A percentile compares a stretch with the other conserved stretches of the same genome.
Conservation (phyloP, 2,329 filamentous ascomycete species). For the Hymenoscyphus albidus region DNA sequence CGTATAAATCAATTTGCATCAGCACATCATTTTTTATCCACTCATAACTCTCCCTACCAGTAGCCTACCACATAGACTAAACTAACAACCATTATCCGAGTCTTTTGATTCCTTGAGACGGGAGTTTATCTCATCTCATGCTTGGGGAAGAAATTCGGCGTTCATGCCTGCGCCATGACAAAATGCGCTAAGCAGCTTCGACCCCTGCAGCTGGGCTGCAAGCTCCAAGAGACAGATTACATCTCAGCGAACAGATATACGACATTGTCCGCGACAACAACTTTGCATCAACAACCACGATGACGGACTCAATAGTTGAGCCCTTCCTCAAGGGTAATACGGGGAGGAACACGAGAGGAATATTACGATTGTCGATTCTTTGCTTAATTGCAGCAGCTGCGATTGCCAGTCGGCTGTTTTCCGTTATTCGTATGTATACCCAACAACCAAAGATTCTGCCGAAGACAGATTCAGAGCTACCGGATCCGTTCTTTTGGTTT, state of each 20-base stretch:
- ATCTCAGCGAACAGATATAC: slow-evolving; percentile 30
- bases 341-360: slow-evolving; percentile 74
- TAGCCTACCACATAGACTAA: too few relatives aligned
- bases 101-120: too few relatives aligned
- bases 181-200: slow-evolving; percentile 10
- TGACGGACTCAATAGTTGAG: slow-evolving; percentile 39
- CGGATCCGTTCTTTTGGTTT: neutral
- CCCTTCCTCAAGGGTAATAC: slow-evolving; percentile 70
- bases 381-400: slow-evolving; percentile 86
- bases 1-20: too few relatives aligned
- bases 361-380: slow-evolving; percentile 88
- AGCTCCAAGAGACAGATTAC: slow-evolving; percentile 26
- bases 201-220: slow-evolving; percentile 28
- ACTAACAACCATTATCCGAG: too few relatives aligned
- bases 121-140: neutral
- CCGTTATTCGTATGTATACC: slow-evolving; percentile 79
- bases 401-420: slow-evolving; percentile 91
- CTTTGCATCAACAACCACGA: slow-evolving; percentile 34
- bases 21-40: too few relatives aligned
- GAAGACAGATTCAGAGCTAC: neutral
- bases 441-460: slow-evolving; percentile 11
- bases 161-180: slow-evolving; percentile 1
- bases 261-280: slow-evolving; percentile 28
- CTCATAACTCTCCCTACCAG: too few relatives aligned
- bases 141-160: neutral